Conservation (phyloP, 164 flowering plant genomes). For the Sextonia rubra region DNA sequence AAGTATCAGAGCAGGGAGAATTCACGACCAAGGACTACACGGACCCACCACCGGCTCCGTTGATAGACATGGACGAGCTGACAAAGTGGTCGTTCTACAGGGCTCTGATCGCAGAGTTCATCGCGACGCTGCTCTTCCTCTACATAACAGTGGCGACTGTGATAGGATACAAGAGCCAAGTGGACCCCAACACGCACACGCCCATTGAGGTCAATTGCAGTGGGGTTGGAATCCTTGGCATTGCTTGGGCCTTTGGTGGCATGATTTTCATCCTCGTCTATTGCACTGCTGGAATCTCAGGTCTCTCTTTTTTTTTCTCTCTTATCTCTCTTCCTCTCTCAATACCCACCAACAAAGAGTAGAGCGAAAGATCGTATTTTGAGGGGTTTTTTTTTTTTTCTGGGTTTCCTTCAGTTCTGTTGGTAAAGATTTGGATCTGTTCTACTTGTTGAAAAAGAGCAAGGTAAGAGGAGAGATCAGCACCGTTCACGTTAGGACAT, state of each 20-base stretch:
- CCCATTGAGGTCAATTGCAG: slow-evolving; percentile 25
- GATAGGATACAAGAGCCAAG: slow-evolving; percentile 66
- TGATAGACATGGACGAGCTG: slow-evolving; percentile 61
- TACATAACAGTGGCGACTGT: slow-evolving; percentile 73
- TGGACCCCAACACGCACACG: slow-evolving; percentile 13
- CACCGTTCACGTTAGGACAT: no score
- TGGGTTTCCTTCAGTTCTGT: no score
- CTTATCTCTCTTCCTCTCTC: background rate
- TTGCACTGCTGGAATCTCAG: slow-evolving; percentile 98
- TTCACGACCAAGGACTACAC: slow-evolving; percentile 68
- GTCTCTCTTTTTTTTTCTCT: slow-evolving; percentile 26
- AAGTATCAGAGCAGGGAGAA: slow-evolving; percentile 24
- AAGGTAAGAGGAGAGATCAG: no score
- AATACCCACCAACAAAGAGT: background rate
- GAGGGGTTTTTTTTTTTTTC: no score
- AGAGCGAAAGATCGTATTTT: no score
- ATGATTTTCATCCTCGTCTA: slow-evolving; percentile 93
- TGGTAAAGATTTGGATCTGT: no score
- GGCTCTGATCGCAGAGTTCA: slow-evolving; percentile 79
- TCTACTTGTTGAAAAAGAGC: no score
- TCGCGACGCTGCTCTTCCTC: slow-evolving; percentile 77
- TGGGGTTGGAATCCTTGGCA: slow-evolving; percentile 89
- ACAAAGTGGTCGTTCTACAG: slow-evolving; percentile 77
- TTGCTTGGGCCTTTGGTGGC: slow-evolving; percentile 97
- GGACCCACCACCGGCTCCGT: slow-evolving; percentile 84